Base-by-base conservation (phyloP, 1,284 basidiomycete species). In the Ceratobasidium sp. region DNA sequence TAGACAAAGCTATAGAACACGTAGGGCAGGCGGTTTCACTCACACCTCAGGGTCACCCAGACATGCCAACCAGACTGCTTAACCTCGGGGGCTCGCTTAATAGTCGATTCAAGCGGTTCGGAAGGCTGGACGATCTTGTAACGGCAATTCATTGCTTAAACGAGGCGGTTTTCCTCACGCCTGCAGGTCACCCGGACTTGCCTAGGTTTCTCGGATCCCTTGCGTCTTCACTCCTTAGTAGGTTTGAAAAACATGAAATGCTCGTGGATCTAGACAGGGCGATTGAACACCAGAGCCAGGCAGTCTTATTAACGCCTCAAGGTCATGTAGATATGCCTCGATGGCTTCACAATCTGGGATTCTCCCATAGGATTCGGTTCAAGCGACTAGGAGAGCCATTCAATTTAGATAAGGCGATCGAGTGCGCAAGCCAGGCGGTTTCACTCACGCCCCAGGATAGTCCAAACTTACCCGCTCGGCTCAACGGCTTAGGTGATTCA, bases 321-420 rank as follows among this genome's bases (percentile, higher is more conserved):
- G 9, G 44, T 26, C 38, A 69, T 26, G 9, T 26, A 4, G n/a
- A 32, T 11, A 55, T n/a, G 23, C 23, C 50, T 16, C 16, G 11
- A 18, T 26, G 50, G 14, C 23, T 69, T 16, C 38, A 28, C 43
- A 46, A 21, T 26, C 66, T 69, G 26, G 66, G 66, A 1, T 1
- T 7, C 18, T 38, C 66, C 11, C 47, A 58, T 35, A 13, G 32
- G 26, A 2, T 1, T 28, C 52, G 66, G 6, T 69, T 69, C 23
- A 35, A 67, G 7, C 21, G n/a, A 1, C 35, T 54, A 28, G 41
- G 66, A 1, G 30, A 47, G 1, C 2, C 58, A 9, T 28, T 43
- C 2, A 54, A 69, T 18, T 44, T 69, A 4, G 61, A 63, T 18
- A 30, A 54, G 32, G 30, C 47, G n/a, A 52, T 64, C 21, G 49